Base-by-base conservation (phyloP, 192 early-diverging fungal species). In the Neocallimastix lanati region DNA sequence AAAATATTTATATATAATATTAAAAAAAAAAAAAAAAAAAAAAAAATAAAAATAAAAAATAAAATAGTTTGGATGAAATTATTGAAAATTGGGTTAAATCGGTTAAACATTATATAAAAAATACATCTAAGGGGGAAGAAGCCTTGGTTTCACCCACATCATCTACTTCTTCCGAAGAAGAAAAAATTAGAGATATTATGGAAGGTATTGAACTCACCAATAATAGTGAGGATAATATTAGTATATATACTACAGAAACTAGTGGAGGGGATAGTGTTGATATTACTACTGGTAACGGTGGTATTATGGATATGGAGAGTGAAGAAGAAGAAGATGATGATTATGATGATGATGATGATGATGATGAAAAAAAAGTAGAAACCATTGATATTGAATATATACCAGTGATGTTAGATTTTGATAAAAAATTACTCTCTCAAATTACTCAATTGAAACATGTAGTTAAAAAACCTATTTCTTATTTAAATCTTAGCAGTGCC, bases 1-100 rank as follows among this genome's bases (percentile, higher is more conserved):
- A n/a, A n/a, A n/a, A n/a, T n/a, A n/a, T n/a, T n/a, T n/a, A n/a
- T n/a, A n/a, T n/a, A n/a, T n/a, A n/a, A n/a, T n/a, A n/a, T n/a
- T n/a, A n/a, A n/a, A n/a, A n/a, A n/a, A n/a, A n/a, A n/a, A n/a
- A n/a, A n/a, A n/a, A n/a, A n/a, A n/a, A n/a, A n/a, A n/a, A n/a
- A n/a, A n/a, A n/a, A n/a, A n/a, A n/a, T n/a, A n/a, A n/a, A n/a
- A n/a, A n/a, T n/a, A n/a, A 11, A 6, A 6, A 33, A 6, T 33
- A 11, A 6, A 33, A 14, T 78, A 93, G 92, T 13, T 82, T 98
- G 0, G 96, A 98, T 82, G 89, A 90, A 28, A 88, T 90, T 5
- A 93, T 98, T 1, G 96, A 98, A 85, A 92, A 94, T 36, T 98
- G 96, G 96, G 92, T 96, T 82, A 90, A 89, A 77, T 89, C 2